phyloP scores from a whole-genome alignment of 768 basidiomycete species.

The Holtermanniella nyarrowii region DNA sequence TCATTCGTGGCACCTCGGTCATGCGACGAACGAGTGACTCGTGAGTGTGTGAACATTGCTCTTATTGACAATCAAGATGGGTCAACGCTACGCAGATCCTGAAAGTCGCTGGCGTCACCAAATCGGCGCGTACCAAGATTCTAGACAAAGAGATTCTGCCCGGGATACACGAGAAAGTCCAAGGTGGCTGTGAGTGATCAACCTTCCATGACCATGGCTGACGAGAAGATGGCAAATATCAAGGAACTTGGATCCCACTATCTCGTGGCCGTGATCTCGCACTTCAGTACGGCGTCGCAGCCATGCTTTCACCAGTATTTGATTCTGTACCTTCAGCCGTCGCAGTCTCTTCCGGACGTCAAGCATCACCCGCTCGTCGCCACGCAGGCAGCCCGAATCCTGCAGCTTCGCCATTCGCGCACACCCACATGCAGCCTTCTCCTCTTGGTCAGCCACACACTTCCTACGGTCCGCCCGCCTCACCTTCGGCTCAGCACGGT shows the following conservation, averaged over 20 bases:
- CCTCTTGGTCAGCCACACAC: constrained; percentile 13
- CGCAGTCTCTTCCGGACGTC: constrained; percentile 52
- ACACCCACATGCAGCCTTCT: constrained; percentile 42
- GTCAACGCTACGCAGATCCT: constrained; percentile 97
- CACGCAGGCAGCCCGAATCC: constrained; percentile 29
- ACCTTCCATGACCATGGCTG: background rate
- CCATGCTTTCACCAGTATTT: constrained; percentile 77
- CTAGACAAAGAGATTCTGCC: constrained; percentile 84
- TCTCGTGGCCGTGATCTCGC: constrained; percentile 90
- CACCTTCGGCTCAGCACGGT: constrained; percentile 9
- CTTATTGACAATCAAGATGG: constrained; percentile 22
- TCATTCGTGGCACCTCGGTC: constrained; percentile 95
- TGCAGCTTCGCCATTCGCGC: constrained; percentile 9
- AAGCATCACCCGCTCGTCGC: constrained; percentile 48
- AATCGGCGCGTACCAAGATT: constrained; percentile 91
- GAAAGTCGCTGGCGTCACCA: constrained; percentile 96
- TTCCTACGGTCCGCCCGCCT: constrained; percentile 27
- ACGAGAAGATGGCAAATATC: constrained; percentile 75
- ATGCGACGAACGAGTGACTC: constrained; percentile 93
- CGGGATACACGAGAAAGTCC: constrained; percentile 94
- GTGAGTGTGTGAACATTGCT: constrained; percentile 44
- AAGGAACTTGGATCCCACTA: constrained; percentile 98
- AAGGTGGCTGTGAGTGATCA: constrained; percentile 62
- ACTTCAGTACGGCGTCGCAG: constrained; percentile 78
- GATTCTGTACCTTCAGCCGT: constrained; percentile 78